phyloP scores from a whole-genome alignment of 2,329 filamentous ascomycete genomes.

The Dactylella cylindrospora region DNA sequence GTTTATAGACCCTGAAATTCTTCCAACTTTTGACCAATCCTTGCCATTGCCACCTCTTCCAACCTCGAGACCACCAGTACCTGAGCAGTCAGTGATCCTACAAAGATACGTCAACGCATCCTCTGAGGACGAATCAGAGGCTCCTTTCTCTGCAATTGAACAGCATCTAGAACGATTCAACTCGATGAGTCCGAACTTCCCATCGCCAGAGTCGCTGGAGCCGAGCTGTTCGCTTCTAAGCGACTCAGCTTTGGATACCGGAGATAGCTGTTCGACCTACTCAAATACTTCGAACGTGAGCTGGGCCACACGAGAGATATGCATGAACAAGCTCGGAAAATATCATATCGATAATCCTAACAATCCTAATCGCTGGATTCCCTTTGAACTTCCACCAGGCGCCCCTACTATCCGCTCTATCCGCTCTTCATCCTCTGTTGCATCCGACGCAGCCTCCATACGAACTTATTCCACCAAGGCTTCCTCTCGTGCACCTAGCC shows the following conservation, averaged over 20 bases:
- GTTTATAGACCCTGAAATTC: slow-evolving; percentile 8
- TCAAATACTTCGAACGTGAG: slow-evolving; percentile 35
- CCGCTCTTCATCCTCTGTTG: slow-evolving; percentile 19
- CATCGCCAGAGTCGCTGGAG: not conserved
- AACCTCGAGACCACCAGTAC: slow-evolving; percentile 4
- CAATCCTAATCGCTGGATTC: not conserved
- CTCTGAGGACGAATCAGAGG: slow-evolving; percentile 38
- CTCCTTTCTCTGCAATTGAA: slow-evolving; percentile 34
- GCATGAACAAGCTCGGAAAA: slow-evolving; percentile 11
- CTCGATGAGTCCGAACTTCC: slow-evolving; percentile 5
- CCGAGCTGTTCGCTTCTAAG: not conserved
- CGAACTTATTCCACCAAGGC: slow-evolving; percentile 13
- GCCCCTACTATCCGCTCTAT: slow-evolving; percentile 30
- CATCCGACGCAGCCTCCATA: slow-evolving; percentile 30
- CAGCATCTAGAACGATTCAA: slow-evolving; percentile 12
- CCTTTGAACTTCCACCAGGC: not conserved
- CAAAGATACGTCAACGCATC: slow-evolving; percentile 34
- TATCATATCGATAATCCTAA: slow-evolving; percentile 5
- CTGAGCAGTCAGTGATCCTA: slow-evolving; percentile 28
- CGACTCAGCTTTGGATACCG: slow-evolving; percentile 19
- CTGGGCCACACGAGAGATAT: slow-evolving; percentile 13
- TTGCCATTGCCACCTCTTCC: slow-evolving; percentile 14
- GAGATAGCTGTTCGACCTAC: slow-evolving; percentile 9
- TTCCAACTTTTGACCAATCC: slow-evolving; percentile 6
- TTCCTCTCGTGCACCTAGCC: slow-evolving; percentile 30